These are phyloP conservation scores for Ceratocystis variospora DNA, from an alignment of 2,329 filamentous ascomycete species.

Conservation along the genomic window DNA sequence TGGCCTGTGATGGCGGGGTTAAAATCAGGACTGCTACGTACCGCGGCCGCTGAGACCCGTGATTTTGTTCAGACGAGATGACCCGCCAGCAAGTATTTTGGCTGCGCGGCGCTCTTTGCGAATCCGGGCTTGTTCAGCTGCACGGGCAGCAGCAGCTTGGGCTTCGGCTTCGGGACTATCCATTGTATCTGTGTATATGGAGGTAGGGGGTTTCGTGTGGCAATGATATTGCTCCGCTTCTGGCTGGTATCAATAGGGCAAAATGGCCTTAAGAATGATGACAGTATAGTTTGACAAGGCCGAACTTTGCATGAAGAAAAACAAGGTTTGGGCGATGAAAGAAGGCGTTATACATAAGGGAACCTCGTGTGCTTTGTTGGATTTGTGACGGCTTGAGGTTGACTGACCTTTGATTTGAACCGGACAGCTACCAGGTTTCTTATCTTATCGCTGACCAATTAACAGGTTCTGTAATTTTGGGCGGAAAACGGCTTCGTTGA, in stretches of 20 bases:
- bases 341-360: too few species aligned
- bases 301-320: too few species aligned
- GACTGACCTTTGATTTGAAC: not conserved
- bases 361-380: not conserved
- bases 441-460: constrained; percentile 8
- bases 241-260: not conserved
- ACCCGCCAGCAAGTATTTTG: constrained; percentile 60
- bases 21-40: not conserved
- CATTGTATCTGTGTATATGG: constrained; percentile 18
- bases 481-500: not conserved
- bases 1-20: not conserved
- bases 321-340: too few species aligned
- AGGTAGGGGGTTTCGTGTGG: not conserved
- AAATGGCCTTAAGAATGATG: not conserved
- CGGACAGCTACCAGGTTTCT: not conserved
- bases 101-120: constrained; percentile 68
- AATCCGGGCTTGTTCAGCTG: constrained; percentile 53
- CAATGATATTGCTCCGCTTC: not conserved
- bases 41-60: constrained; percentile 34
- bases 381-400: not conserved
- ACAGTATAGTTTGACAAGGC: not conserved
- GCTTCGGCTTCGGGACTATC: constrained; percentile 22
- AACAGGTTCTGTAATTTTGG: not conserved
- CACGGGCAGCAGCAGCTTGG: constrained; percentile 38
- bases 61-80: constrained; percentile 59